Percentiles rank a stretch among this genome's conserved stretches.
These are phyloP conservation scores for Trichoderma parareesei DNA, from an alignment of 495 filamentous ascomycete species.

Conservation along the genomic window DNA sequence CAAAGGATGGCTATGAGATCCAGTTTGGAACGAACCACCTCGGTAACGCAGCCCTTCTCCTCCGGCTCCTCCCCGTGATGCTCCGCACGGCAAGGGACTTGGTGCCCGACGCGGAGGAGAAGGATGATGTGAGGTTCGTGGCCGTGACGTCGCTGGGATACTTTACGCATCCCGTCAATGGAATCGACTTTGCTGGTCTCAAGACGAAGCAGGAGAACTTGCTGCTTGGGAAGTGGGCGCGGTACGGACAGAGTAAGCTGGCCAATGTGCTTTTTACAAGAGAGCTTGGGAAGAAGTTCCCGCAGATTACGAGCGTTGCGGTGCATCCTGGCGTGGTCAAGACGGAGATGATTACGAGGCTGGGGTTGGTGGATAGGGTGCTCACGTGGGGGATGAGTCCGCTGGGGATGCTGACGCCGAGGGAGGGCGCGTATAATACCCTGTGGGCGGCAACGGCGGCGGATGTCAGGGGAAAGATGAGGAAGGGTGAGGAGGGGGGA, in stretches of 20 bases:
- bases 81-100: slow-evolving; percentile 29
- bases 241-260: slow-evolving; percentile 57
- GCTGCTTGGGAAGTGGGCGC: slow-evolving; percentile 33
- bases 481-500: not conserved
- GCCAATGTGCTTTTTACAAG: slow-evolving; percentile 55
- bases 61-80: slow-evolving; percentile 51
- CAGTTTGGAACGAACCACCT: slow-evolving; percentile 62
- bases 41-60: slow-evolving; percentile 53
- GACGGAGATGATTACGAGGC: slow-evolving; percentile 1
- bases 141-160: slow-evolving; percentile 21
- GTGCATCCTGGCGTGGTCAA: slow-evolving; percentile 16
- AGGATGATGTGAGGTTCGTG: slow-evolving; percentile 27
- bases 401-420: slow-evolving; percentile 10
- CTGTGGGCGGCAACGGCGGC: slow-evolving; percentile 48
- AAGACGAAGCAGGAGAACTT: slow-evolving; percentile 29
- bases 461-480: slow-evolving; percentile 14
- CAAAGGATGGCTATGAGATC: slow-evolving; percentile 54
- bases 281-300: slow-evolving; percentile 50
- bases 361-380: not conserved
- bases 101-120: slow-evolving; percentile 16
- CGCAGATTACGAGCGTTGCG: slow-evolving; percentile 43
- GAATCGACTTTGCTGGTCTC: slow-evolving; percentile 28
- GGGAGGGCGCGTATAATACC: slow-evolving; percentile 48
- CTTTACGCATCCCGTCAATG: slow-evolving; percentile 19
- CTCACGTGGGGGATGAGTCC: not conserved